A percentile compares a stretch with the other conserved stretches of the same genome.
Evolutionary conservation across 2,329 filamentous ascomycete genomes (phyloP).

Genomic region (Cryphonectria nitschkei): DNA sequence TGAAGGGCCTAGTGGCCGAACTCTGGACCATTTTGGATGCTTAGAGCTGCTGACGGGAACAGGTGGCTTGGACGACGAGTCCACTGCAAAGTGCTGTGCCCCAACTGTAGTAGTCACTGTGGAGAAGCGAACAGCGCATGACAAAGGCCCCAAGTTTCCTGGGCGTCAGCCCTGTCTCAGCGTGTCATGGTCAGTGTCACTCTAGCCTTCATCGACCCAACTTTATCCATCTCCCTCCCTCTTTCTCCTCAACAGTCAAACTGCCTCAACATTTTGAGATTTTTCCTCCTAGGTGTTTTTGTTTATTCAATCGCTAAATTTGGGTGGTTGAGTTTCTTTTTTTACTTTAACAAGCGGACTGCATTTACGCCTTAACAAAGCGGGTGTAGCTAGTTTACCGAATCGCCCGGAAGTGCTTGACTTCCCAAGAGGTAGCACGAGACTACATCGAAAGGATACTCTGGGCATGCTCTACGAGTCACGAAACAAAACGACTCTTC

Average conservation of each 20-base stretch:
- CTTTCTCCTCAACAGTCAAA: not conserved
- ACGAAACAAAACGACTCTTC: not conserved
- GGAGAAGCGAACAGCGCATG: constrained; percentile 25
- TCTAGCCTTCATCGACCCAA: not conserved
- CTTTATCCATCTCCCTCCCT: not conserved
- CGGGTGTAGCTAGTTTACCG: not conserved
- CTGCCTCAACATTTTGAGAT: not conserved
- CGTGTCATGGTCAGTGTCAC: not conserved
- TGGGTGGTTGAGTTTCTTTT: not conserved
- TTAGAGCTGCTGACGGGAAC: constrained; percentile 1
- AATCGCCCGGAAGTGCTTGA: not conserved
- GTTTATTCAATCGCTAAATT: not conserved
- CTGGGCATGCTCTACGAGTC: not conserved
- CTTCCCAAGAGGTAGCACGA: not conserved
- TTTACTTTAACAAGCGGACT: not conserved
- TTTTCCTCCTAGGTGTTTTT: not conserved
- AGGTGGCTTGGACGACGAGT: not conserved
- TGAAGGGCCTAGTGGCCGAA: not conserved
- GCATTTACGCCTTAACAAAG: not conserved
- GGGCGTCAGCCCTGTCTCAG: not conserved
- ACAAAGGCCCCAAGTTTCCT: constrained; percentile 4
- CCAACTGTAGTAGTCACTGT: constrained; percentile 16
- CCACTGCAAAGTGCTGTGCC: not conserved
- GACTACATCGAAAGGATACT: not conserved
- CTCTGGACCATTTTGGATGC: not conserved